Conservation (phyloP, 2,329 filamentous ascomycete species). For the Fusarium chlamydosporum region DNA sequence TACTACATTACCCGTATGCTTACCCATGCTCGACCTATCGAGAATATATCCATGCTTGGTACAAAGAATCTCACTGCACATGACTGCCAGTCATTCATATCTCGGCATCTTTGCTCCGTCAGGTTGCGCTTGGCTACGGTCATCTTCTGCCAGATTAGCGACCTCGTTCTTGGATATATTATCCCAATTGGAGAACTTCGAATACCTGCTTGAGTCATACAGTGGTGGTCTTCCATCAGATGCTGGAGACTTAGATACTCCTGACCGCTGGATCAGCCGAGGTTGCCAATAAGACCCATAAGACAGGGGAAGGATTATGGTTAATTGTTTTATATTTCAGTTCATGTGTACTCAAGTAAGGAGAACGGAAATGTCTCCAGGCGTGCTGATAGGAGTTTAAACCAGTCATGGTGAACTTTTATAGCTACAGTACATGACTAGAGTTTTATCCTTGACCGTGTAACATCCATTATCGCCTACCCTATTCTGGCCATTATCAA, state of each 20-base stretch:
- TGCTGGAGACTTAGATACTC: conserved; percentile 5
- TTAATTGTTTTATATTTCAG: background rate
- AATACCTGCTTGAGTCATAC: background rate
- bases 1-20: background rate
- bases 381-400: background rate
- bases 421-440: background rate
- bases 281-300: background rate
- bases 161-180: background rate
- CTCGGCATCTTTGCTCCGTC: conserved; percentile 15
- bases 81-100: conserved; percentile 8
- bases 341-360: background rate
- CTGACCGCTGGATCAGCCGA: conserved; percentile 29
- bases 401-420: background rate
- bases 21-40: background rate
- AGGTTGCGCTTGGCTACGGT: background rate
- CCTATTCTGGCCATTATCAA: background rate
- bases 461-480: background rate
- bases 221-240: background rate
- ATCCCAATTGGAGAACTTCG: conserved; percentile 1
- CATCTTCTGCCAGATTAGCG: conserved; percentile 1
- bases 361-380: background rate
- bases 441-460: background rate
- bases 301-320: conserved; percentile 9
- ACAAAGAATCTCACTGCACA: conserved; percentile 7
- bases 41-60: conserved; percentile 9